phyloP scores from a whole-genome alignment of 345 rosid species.

The Eucalyptus tenuipes region DNA sequence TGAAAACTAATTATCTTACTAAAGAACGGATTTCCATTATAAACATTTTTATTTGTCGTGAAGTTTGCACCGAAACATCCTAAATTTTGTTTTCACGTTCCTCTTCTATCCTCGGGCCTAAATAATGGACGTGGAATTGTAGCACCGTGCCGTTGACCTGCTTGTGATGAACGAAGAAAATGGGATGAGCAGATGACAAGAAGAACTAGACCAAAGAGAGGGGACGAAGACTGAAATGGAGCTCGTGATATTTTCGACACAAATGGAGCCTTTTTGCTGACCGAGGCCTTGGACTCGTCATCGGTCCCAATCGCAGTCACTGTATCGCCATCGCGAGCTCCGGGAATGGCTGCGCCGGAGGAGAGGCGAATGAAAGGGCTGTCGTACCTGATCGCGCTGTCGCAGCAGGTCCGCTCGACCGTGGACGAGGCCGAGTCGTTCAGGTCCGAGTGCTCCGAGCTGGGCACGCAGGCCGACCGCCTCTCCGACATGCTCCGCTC shows the following conservation, averaged over 20 bases:
- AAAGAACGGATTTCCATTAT: no score
- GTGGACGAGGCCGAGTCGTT: constrained; percentile 45
- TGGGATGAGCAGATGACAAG: neutral
- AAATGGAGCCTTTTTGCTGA: no score
- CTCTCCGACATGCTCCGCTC: constrained; percentile 50
- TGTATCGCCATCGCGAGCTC: neutral
- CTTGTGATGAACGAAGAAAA: neutral
- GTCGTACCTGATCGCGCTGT: constrained; percentile 17
- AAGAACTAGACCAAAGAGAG: no score
- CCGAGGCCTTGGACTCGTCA: no score
- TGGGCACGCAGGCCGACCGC: constrained; percentile 42
- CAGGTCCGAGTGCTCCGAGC: constrained; percentile 35
- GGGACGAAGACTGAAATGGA: no score
- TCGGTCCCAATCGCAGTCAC: neutral
- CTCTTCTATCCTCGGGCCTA: neutral
- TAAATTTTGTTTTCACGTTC: neutral
- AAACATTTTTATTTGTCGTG: no score
- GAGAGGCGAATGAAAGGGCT: constrained; percentile 46
- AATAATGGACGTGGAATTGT: neutral
- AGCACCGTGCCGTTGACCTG: neutral
- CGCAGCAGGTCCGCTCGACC: constrained; percentile 42
- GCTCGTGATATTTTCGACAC: no score
- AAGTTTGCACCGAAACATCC: no score
- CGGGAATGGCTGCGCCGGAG: neutral
- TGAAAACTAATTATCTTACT: no score